These are phyloP conservation scores for Lactifluus volemus DNA, from an alignment of 768 basidiomycete species.

Conservation along the genomic window DNA sequence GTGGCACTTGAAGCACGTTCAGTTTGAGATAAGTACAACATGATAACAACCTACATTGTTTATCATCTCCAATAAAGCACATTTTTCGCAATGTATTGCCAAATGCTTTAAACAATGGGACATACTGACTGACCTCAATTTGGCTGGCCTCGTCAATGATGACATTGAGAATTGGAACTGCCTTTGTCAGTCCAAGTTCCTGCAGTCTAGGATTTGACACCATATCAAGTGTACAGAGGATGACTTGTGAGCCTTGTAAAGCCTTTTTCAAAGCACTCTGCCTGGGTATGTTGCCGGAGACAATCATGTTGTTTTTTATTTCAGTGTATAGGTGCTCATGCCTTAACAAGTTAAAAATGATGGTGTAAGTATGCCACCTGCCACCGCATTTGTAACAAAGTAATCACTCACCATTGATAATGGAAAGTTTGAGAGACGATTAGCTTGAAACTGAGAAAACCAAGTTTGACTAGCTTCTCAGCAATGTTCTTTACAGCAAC, in stretches of 20 bases:
- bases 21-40: not conserved
- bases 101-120: conserved; percentile 24
- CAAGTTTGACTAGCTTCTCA: conserved; percentile 55
- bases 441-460: conserved; percentile 50
- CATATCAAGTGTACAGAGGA: conserved; percentile 75
- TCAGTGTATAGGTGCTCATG: conserved; percentile 68
- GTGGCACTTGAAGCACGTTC: conserved; percentile 50
- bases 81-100: conserved; percentile 27
- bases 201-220: conserved; percentile 35
- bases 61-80: conserved; percentile 36
- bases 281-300: conserved; percentile 31
- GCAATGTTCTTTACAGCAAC: conserved; percentile 88
- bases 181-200: conserved; percentile 20
- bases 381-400: conserved; percentile 7
- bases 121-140: conserved; percentile 26
- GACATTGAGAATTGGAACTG: conserved; percentile 25
- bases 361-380: not conserved
- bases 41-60: conserved; percentile 28
- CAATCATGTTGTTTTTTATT: conserved; percentile 43
- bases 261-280: conserved; percentile 24
- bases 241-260: conserved; percentile 40
- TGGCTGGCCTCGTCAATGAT: conserved; percentile 32
- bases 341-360: conserved; percentile 34
- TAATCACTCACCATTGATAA: conserved; percentile 45
- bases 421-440: conserved; percentile 68